A percentile compares a stretch with the other conserved stretches of the same genome.
Conservation (phyloP, 352 stramenopile genomes). For the Aphanomyces stellatus region DNA sequence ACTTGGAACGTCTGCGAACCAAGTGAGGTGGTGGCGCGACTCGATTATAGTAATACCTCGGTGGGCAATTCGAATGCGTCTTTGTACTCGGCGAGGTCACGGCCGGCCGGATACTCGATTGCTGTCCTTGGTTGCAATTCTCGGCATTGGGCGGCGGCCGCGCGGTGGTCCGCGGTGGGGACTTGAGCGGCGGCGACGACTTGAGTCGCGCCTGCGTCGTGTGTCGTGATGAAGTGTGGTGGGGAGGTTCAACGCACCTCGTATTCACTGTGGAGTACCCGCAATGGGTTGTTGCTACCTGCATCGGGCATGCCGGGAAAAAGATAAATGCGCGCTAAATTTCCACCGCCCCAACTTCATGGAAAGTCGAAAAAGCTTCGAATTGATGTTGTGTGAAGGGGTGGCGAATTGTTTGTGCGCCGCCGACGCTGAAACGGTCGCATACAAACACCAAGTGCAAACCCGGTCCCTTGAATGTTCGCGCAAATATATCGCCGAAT, state of each 20-base stretch:
- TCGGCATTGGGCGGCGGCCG: not conserved
- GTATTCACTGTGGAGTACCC: conserved; percentile 9
- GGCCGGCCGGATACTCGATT: not conserved
- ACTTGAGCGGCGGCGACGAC: not conserved
- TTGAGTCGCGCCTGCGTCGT: not conserved
- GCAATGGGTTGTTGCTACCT: not conserved
- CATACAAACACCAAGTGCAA: not conserved
- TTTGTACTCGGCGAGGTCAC: not conserved
- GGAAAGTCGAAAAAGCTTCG: conserved; percentile 5
- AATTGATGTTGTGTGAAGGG: too few relatives aligned
- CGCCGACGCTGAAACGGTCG: not conserved
- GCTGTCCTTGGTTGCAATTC: not conserved
- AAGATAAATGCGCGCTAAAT: not conserved
- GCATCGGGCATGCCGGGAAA: not conserved
- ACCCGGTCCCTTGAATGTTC: not conserved
- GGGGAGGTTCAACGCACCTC: too few relatives aligned
- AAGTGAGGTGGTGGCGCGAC: not conserved
- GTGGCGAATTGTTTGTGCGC: too few relatives aligned
- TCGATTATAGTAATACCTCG: not conserved
- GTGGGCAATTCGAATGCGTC: not conserved
- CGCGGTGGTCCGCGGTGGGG: not conserved
- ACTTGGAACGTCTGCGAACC: conserved; percentile 29
- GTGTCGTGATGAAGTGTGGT: too few relatives aligned
- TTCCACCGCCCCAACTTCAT: not conserved
- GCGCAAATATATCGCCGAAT: not conserved